Evolutionary conservation across 2,329 filamentous ascomycete species (phyloP), one percentile per base, ranked within the genome.

Genomic region (Aaosphaeria arxii): DNA sequence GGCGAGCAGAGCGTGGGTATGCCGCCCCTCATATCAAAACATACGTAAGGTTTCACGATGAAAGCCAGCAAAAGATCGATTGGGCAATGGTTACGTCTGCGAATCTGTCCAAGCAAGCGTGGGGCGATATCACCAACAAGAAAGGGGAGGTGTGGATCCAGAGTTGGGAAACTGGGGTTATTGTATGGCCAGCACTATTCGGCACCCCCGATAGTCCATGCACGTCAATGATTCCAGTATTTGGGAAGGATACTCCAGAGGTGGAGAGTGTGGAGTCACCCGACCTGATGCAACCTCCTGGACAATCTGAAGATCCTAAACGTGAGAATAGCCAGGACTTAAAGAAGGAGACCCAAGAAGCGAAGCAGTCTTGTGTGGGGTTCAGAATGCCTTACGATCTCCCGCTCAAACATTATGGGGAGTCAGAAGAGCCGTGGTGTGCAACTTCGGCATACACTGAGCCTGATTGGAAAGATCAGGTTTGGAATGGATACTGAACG

Each of bases 11-110:
- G 4, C 62, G 70, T n/a, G 58, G 59, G 11, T 77, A 83, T 30
- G 90, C 89, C 13, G 89, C 89, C 1, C 91, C 91, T 0, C 91
- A 96, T 58, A 88, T 95, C 64, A 96, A 96, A 67, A 95, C 90
- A 0, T 96, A 94, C 61, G 84, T 91, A 40, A 82, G 88, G 4
- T 91, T 79, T 58, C 49, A 46, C n/a, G 65, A 75, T 43, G 32
- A 45, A 1, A 30, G 66, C n/a, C 61, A 72, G 13, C 64, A 59
- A 1, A 69, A 71, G 0, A 84, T 95, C 36, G 88, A 94, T 62
- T 96, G 91, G 91, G 89, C 88, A 1, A 76, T 96, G 54, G 67
- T 95, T 2, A 95, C 89, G 0, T 94, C 88, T n/a, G 90, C 91
- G n/a, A 96, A 95, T 57, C 68, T 96, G 2, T 94, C 88, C 1